Percentiles rank a stretch among this genome's conserved stretches.
These are phyloP conservation scores for Lentinus tigrinus DNA, from an alignment of 768 basidiomycete species.

Conservation along the genomic window DNA sequence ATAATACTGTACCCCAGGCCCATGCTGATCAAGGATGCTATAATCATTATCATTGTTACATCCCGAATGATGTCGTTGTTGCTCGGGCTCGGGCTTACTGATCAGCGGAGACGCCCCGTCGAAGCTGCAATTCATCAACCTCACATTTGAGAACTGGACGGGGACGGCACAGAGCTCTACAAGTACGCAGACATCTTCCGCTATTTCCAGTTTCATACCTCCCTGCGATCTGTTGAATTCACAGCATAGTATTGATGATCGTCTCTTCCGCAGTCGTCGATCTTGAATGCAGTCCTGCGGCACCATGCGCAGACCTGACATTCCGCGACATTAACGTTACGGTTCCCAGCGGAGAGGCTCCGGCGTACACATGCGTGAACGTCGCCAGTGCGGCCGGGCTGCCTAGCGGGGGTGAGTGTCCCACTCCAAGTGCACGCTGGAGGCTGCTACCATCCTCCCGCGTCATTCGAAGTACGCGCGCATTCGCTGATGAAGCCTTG, in stretches of 20 bases:
- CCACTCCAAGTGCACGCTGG: not conserved
- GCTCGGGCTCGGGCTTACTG: not conserved
- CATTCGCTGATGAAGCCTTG: not conserved
- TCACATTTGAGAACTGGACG: slow-evolving; percentile 46
- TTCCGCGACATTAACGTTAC: slow-evolving; percentile 39
- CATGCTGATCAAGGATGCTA: not conserved
- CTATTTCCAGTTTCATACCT: too few species aligned
- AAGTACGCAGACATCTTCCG: slow-evolving; percentile 11
- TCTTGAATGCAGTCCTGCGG: slow-evolving; percentile 49
- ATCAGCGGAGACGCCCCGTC: slow-evolving; percentile 51
- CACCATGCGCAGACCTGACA: slow-evolving; percentile 41
- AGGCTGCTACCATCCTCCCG: not conserved
- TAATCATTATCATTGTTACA: not conserved
- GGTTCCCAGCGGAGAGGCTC: slow-evolving; percentile 35
- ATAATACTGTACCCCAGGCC: not conserved
- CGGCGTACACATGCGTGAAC: slow-evolving; percentile 47
- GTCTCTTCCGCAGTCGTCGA: slow-evolving; percentile 40
- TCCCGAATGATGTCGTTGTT: too few species aligned
- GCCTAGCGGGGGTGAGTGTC: slow-evolving; percentile 7
- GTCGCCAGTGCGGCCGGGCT: slow-evolving; percentile 35
- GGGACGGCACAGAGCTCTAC: slow-evolving; percentile 38
- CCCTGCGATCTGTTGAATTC: not conserved
- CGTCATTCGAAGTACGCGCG: not conserved
- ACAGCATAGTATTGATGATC: not conserved
- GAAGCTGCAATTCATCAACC: slow-evolving; percentile 43